These are phyloP conservation scores for Podaxis rugospora DNA, from an alignment of 768 basidiomycete genomes.

Conservation along the genomic window DNA sequence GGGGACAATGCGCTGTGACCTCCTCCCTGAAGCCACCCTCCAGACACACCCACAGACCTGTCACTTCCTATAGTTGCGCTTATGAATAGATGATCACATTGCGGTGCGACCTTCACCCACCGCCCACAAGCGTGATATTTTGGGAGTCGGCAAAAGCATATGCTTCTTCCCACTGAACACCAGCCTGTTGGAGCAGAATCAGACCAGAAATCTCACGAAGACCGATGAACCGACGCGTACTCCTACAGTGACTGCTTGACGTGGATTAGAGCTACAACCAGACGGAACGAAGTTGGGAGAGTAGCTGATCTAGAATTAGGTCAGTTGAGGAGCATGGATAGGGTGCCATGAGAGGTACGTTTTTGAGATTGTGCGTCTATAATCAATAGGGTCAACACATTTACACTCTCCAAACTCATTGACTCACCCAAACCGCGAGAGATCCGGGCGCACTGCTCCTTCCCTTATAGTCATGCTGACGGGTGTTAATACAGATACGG, in stretches of 20 bases:
- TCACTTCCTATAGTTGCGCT: slow-evolving; percentile 22
- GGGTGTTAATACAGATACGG: not conserved
- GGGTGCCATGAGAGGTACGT: slow-evolving; percentile 18
- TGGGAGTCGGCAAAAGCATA: slow-evolving; percentile 39
- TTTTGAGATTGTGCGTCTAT: slow-evolving; percentile 38
- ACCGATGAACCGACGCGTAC: slow-evolving; percentile 20
- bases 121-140: slow-evolving; percentile 43
- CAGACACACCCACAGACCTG: slow-evolving; percentile 35
- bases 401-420: not conserved
- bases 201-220: not conserved
- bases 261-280: slow-evolving; percentile 23
- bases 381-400: not conserved
- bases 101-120: slow-evolving; percentile 14
- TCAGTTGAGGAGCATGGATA: not conserved
- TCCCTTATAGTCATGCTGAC: slow-evolving; percentile 45
- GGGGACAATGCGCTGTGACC: slow-evolving; percentile 41
- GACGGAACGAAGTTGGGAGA: slow-evolving; percentile 29
- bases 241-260: slow-evolving; percentile 30
- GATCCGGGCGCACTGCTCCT: slow-evolving; percentile 41
- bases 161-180: slow-evolving; percentile 39
- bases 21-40: slow-evolving; percentile 43
- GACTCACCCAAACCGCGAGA: slow-evolving; percentile 40
- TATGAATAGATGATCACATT: not conserved
- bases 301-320: slow-evolving; percentile 27
- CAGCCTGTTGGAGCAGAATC: slow-evolving; percentile 27